These are phyloP conservation scores for Clarkia xantiana DNA, from an alignment of 345 rosid genomes.

Conservation along the genomic window DNA sequence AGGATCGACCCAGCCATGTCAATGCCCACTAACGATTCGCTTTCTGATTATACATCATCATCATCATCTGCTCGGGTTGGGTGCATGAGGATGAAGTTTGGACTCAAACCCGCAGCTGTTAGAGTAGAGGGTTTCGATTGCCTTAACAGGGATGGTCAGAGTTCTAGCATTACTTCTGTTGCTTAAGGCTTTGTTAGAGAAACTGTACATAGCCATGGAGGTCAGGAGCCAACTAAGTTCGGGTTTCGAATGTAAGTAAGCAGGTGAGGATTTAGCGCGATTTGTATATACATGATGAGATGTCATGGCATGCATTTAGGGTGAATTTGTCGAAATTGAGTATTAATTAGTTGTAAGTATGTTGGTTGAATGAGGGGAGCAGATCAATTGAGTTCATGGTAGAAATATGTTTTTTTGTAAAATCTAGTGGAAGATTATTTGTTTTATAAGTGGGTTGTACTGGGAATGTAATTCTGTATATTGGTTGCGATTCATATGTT, in stretches of 20 bases:
- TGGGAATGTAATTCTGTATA: no score
- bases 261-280: no score
- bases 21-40: conserved; percentile 25
- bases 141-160: conserved; percentile 86
- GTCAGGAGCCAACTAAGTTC: conserved; percentile 13
- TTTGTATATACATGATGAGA: no score
- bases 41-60: conserved; percentile 37
- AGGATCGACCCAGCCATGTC: conserved; percentile 26
- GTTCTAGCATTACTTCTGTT: conserved; percentile 88
- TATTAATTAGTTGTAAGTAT: no score
- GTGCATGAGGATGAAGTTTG: conserved; percentile 59
- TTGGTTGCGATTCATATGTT: no score
- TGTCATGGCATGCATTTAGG: no score
- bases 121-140: conserved; percentile 99
- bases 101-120: conserved; percentile 76
- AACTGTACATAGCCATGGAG: conserved; percentile 58
- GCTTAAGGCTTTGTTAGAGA: conserved; percentile 37
- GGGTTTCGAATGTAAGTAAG: conserved; percentile 6
- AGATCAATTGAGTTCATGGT: no score
- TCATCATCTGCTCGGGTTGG: conserved; percentile 56
- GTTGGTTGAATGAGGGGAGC: no score
- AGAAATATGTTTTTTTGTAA: no score
- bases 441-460: no score
- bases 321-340: no score
- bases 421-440: no score